Conservation (phyloP, 2,329 filamentous ascomycete genomes). For the Fusarium domesticum region DNA sequence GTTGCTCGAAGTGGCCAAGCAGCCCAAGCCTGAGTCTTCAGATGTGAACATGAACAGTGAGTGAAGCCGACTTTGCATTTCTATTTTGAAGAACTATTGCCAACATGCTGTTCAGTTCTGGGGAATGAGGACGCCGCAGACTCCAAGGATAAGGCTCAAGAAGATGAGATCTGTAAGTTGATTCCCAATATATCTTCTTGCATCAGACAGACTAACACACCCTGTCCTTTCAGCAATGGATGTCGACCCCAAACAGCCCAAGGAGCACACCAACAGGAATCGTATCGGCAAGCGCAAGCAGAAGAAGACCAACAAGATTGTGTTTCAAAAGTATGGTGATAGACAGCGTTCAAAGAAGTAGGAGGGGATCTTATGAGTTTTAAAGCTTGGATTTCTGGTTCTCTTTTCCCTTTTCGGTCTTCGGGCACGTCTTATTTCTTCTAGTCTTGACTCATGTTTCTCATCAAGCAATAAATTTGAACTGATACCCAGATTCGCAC, state of each 20-base stretch:
- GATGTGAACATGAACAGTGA: conserved; percentile 49
- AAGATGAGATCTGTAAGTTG: conserved; percentile 27
- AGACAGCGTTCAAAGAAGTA: conserved; percentile 47
- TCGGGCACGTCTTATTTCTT: conserved; percentile 1
- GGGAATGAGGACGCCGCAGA: conserved; percentile 28
- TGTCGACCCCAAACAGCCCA: conserved; percentile 47
- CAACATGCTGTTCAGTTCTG: conserved; percentile 23
- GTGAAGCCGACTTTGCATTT: conserved; percentile 1
- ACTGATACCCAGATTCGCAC: conserved; percentile 27
- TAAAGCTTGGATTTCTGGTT: conserved; percentile 6
- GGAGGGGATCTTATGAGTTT: conserved; percentile 18
- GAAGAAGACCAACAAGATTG: conserved; percentile 56
- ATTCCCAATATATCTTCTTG: conserved; percentile 5
- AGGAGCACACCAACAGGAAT: conserved; percentile 44
- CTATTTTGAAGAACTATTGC: neutral
- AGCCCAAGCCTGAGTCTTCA: conserved; percentile 64
- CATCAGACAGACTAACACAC: conserved; percentile 9
- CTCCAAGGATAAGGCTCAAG: conserved; percentile 31
- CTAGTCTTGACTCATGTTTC: too few species aligned
- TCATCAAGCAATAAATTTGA: conserved; percentile 27
- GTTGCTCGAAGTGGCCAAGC: conserved; percentile 73
- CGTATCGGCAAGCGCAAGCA: conserved; percentile 56
- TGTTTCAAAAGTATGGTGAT: conserved; percentile 58
- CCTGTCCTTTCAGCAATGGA: conserved; percentile 49
- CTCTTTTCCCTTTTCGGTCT: conserved; percentile 10